A percentile compares a stretch with the other conserved stretches of the same genome.
Evolutionary conservation across 2,329 filamentous ascomycete species (phyloP).

Genomic region (Thelonectria discophora): DNA sequence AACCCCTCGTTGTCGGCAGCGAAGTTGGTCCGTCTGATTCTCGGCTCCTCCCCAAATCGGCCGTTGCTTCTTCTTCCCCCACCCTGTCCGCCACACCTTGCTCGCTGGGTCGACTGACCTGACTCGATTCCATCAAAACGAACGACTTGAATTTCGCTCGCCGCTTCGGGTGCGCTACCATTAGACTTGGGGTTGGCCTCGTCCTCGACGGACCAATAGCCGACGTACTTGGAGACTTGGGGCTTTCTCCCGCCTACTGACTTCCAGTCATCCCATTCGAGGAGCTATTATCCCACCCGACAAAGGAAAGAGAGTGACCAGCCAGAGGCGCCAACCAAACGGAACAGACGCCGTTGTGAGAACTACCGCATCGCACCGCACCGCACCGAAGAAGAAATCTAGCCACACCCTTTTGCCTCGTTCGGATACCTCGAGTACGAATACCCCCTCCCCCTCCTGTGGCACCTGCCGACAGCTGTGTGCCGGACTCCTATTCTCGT

Average conservation of each 20-base stretch:
- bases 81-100: slow-evolving; percentile 30
- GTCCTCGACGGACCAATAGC: slow-evolving; percentile 13
- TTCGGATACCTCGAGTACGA: slow-evolving; percentile 1
- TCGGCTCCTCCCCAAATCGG: slow-evolving; percentile 5
- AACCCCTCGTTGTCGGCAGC: too few species aligned
- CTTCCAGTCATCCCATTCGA: slow-evolving; percentile 5
- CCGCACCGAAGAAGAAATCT: background rate
- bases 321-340: slow-evolving; percentile 15
- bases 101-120: slow-evolving; percentile 37
- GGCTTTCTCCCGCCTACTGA: slow-evolving; percentile 3
- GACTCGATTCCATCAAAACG: slow-evolving; percentile 32
- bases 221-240: background rate
- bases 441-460: slow-evolving; percentile 9
- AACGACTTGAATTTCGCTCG: slow-evolving; percentile 24
- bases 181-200: slow-evolving; percentile 18
- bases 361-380: background rate
- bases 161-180: slow-evolving; percentile 22
- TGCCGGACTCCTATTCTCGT: background rate
- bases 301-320: background rate
- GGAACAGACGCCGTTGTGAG: slow-evolving; percentile 19
- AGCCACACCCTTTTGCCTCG: slow-evolving; percentile 6
- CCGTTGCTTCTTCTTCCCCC: slow-evolving; percentile 5
- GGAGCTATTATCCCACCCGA: slow-evolving; percentile 1
- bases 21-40: slow-evolving; percentile 11
- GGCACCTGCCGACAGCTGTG: slow-evolving; percentile 18